Percentiles rank a stretch among this genome's conserved stretches.
phyloP scores from a whole-genome alignment of 2,329 filamentous ascomycete species.

The Fusarium sororula region DNA sequence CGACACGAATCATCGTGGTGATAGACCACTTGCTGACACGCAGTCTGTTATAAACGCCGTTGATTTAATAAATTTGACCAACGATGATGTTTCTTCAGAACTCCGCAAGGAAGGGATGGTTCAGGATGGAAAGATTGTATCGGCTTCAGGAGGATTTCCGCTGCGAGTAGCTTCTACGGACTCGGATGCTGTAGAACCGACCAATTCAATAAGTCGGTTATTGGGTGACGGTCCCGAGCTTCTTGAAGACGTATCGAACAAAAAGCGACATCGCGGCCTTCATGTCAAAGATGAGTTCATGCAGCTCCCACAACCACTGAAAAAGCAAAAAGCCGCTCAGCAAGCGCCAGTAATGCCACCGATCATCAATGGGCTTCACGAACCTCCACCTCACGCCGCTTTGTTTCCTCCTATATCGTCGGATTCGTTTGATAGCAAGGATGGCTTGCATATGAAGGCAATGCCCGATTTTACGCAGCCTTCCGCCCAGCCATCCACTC shows the following conservation, averaged over 20 bases:
- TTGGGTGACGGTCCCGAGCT: constrained; percentile 56
- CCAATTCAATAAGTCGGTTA: constrained; percentile 57
- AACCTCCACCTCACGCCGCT: constrained; percentile 68
- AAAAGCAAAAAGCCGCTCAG: constrained; percentile 69
- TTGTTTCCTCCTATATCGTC: constrained; percentile 72
- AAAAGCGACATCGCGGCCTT: constrained; percentile 62
- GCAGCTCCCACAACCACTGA: constrained; percentile 70
- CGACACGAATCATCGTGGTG: constrained; percentile 55
- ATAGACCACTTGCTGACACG: constrained; percentile 43
- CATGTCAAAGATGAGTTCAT: constrained; percentile 69
- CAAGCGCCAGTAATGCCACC: constrained; percentile 65
- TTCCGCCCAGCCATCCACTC: constrained; percentile 12
- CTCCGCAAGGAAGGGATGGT: constrained; percentile 34
- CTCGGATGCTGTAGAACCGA: constrained; percentile 49
- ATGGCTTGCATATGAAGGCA: constrained; percentile 54
- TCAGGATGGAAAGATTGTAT: constrained; percentile 39
- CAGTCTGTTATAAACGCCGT: constrained; percentile 19
- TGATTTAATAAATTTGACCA: constrained; percentile 27
- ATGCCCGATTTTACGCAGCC: constrained; percentile 54
- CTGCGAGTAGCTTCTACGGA: constrained; percentile 55
- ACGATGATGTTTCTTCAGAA: constrained; percentile 35
- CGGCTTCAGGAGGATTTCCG: constrained; percentile 45
- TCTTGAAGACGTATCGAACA: constrained; percentile 58
- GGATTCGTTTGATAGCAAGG: constrained; percentile 61
- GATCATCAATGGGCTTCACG: constrained; percentile 71